A percentile compares a stretch with the other conserved stretches of the same genome.
Conservation (phyloP, 2,329 filamentous ascomycete genomes). For the Didymella arachidicola region DNA sequence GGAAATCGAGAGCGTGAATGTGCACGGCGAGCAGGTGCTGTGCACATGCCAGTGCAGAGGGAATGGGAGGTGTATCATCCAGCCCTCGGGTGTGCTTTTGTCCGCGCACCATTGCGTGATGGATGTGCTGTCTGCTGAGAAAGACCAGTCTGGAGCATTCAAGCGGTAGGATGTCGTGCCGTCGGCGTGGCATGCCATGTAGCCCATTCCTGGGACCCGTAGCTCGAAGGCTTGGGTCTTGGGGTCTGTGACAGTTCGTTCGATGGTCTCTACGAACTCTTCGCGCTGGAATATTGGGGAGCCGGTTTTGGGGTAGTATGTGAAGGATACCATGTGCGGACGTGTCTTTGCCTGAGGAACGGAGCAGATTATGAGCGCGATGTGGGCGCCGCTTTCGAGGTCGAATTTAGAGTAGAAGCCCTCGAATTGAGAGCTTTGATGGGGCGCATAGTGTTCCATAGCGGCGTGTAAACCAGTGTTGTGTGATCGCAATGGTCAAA, state of each 20-base stretch:
- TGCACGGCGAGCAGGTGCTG: constrained; percentile 53
- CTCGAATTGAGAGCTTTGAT: constrained; percentile 55
- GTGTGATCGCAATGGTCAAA: neutral
- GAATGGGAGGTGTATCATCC: constrained; percentile 56
- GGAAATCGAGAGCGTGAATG: constrained; percentile 52
- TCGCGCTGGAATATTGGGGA: constrained; percentile 52
- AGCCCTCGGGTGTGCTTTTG: constrained; percentile 55
- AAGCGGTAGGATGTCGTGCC: constrained; percentile 50
- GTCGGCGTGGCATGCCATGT: constrained; percentile 48
- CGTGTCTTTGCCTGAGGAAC: constrained; percentile 52
- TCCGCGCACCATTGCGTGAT: constrained; percentile 51
- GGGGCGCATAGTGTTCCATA: constrained; percentile 56
- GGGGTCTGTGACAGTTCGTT: constrained; percentile 40
- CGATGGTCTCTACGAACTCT: constrained; percentile 53
- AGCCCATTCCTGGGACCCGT: constrained; percentile 51
- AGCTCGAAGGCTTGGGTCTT: constrained; percentile 52
- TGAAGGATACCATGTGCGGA: constrained; percentile 59
- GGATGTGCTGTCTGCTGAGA: constrained; percentile 51
- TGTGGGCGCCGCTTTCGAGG: constrained; percentile 55
- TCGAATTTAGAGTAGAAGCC: constrained; percentile 62
- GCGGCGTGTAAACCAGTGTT: neutral
- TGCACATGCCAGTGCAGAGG: constrained; percentile 63
- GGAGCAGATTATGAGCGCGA: constrained; percentile 58
- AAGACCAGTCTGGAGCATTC: constrained; percentile 45
- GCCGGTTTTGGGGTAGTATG: constrained; percentile 54